Evolutionary conservation across 2,329 filamentous ascomycete genomes (phyloP), one percentile per base, ranked within the genome.

Genomic region (Paraconiothyrium sp.): DNA sequence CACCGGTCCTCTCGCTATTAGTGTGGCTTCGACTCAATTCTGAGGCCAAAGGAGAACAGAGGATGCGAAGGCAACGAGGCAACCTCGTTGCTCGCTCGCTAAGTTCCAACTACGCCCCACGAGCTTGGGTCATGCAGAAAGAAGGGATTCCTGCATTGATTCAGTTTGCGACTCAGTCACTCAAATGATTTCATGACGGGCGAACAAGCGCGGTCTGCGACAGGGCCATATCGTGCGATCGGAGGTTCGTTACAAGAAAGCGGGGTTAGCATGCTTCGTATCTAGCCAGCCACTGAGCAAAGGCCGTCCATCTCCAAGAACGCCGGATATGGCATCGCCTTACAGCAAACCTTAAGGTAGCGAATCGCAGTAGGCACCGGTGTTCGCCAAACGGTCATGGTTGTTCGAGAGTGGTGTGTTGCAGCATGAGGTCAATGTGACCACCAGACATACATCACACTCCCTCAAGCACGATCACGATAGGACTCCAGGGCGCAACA

Each of bases 331-430:
- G 52, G 52, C 6, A 46, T 46, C 20, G 20, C 43, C 43, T 8
- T 20, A 10, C 20, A 24, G 20, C 43, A 46, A 22, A 46, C 2
- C 4, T 13, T 11, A 27, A 7, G n/a, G 43, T 8, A 54, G 37
- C 50, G 50, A 54, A 54, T 54, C 4, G 27, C 35, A 43, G 3
- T 4, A 30, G 5, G 9, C 5, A 43, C 1, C 13, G 22, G 22
- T 46, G 46, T 44, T 46, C 4, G 10, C 20, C 20, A 37, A 44
- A 13, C 39, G 24, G 30, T 34, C 51, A 43, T 20, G 51, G 39
- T 30, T 34, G 20, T 44, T 32, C 34, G n/a, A 35, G 11, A 24
- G 54, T 46, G 54, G 41, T 56, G 54, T 56, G 54, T 10, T 35
- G 6, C 4, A 47, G n/a, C 16, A 22, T 20, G 30, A 50, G 10